Evolutionary conservation across 1,139 yeast species (phyloP).

Genomic region (Candida sojae): DNA sequence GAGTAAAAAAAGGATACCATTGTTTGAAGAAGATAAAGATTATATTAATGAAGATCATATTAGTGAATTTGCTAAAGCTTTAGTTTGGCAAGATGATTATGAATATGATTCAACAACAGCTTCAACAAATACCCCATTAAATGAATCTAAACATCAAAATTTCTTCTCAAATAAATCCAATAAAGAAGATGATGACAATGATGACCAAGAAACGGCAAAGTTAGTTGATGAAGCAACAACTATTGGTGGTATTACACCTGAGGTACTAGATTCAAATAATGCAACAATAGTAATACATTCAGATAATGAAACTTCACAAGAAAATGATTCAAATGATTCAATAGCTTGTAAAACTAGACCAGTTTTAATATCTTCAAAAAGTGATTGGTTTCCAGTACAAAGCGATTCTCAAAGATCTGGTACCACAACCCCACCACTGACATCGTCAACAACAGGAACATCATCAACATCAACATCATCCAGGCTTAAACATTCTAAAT

Average conservation of each 20-base stretch:
- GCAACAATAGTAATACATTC: neutral
- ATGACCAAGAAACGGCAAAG: neutral
- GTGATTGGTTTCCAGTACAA: constrained; percentile 70
- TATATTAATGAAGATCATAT: constrained; percentile 41
- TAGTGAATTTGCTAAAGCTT: constrained; percentile 42
- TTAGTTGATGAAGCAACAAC: neutral
- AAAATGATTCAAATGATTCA: neutral
- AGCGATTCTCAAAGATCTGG: constrained; percentile 9
- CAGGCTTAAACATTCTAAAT: neutral
- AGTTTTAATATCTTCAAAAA: constrained; percentile 53
- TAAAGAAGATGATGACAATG: constrained; percentile 3
- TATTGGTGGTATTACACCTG: neutral
- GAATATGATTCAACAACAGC: constrained; percentile 18
- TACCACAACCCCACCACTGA: too few relatives aligned
- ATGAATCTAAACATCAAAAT: constrained; percentile 1
- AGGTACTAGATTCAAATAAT: neutral
- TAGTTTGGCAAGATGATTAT: constrained; percentile 39
- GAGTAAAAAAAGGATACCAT: constrained; percentile 9
- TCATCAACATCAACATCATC: neutral
- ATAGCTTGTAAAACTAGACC: constrained; percentile 16
- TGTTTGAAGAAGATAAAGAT: constrained; percentile 34
- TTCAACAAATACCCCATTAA: constrained; percentile 11
- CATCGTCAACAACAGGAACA: too few relatives aligned
- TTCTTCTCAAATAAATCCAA: neutral
- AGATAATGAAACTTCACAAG: neutral